Evolutionary conservation across 495 filamentous ascomycete species (phyloP).

Genomic region (Bathelium albidoporum): DNA sequence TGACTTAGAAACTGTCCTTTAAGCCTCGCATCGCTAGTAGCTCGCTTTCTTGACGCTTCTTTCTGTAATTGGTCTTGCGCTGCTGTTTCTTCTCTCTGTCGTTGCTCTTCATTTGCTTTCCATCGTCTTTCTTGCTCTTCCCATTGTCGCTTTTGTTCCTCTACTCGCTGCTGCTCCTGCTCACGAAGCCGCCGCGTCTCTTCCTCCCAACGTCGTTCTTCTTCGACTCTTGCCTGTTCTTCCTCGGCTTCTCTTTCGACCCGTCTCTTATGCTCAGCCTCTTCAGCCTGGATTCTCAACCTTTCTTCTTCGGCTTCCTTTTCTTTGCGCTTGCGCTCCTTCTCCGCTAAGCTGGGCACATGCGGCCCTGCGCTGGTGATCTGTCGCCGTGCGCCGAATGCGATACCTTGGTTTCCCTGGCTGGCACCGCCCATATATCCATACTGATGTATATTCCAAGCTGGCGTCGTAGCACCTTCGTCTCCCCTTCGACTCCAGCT

Average conservation of each 20-base stretch:
- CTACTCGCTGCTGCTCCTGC: conserved; percentile 54
- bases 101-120: conserved; percentile 69
- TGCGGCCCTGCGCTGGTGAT: conserved; percentile 74
- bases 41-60: conserved; percentile 34
- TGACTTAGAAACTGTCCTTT: conserved; percentile 79
- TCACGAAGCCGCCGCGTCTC: conserved; percentile 59
- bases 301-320: conserved; percentile 49
- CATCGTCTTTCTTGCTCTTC: conserved; percentile 74
- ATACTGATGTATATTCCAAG: conserved; percentile 98
- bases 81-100: conserved; percentile 63
- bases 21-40: conserved; percentile 52
- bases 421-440: conserved; percentile 97
- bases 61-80: conserved; percentile 51
- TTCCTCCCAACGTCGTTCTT: conserved; percentile 72
- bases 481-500: conserved; percentile 85
- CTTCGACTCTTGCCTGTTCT: conserved; percentile 52
- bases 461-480: conserved; percentile 68
- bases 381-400: conserved; percentile 83
- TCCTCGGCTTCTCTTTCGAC: conserved; percentile 60
- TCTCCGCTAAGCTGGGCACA: conserved; percentile 64
- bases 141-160: conserved; percentile 73
- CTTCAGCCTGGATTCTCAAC: conserved; percentile 49
- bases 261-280: conserved; percentile 51
- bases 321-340: conserved; percentile 50
- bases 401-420: conserved; percentile 87